Conservation (phyloP, 257 asterid species). For the Ilex asprella region DNA sequence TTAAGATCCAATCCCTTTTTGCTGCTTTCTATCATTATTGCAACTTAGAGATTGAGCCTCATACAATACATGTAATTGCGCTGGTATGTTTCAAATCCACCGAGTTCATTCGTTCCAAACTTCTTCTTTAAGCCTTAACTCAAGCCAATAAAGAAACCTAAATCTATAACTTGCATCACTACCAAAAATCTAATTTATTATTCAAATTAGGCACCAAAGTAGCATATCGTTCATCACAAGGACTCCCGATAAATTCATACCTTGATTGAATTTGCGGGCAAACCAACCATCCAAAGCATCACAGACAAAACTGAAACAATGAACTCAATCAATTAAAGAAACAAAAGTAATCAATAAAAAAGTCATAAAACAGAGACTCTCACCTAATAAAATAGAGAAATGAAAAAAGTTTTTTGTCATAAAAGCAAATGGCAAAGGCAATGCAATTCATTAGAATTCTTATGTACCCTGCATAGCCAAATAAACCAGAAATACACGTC, state of each 20-base stretch:
- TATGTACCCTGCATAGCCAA: conserved; percentile 48
- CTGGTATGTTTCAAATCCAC: too few species aligned
- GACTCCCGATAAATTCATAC: conserved; percentile 36
- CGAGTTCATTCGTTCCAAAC: too few species aligned
- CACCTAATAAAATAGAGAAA: conserved; percentile 78
- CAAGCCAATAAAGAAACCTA: too few species aligned
- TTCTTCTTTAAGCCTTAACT: too few species aligned
- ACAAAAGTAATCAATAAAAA: not conserved
- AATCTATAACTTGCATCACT: too few species aligned
- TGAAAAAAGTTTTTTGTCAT: conserved; percentile 73
- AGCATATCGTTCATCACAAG: not conserved
- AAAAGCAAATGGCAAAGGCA: conserved; percentile 87
- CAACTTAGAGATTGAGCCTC: too few species aligned
- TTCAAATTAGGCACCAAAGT: too few species aligned
- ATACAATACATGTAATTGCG: too few species aligned
- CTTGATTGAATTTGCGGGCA: conserved; percentile 96
- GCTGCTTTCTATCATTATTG: too few species aligned
- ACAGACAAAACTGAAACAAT: conserved; percentile 68
- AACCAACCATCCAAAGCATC: conserved; percentile 98
- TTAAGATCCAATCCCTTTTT: too few species aligned
- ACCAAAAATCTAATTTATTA: too few species aligned
- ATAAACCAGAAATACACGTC: not conserved
- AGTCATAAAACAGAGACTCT: conserved; percentile 1
- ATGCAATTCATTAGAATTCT: conserved; percentile 77
- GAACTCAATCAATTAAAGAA: conserved; percentile 7